These are phyloP conservation scores for Groenewaldozyma tartarivorans DNA, from an alignment of 805 yeast species.

Conservation along the genomic window DNA sequence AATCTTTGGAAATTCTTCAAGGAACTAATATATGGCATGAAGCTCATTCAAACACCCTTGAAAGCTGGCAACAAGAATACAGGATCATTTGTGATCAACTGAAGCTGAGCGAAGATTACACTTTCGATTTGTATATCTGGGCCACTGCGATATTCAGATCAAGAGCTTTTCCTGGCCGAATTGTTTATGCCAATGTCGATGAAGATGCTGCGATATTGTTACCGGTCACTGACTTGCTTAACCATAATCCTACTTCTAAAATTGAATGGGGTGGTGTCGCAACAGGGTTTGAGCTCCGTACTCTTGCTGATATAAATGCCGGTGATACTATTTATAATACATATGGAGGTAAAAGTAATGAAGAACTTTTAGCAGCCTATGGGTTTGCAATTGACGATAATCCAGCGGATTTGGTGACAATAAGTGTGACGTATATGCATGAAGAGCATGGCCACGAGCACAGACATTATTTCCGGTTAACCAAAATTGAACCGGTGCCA, in stretches of 20 bases:
- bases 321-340: slow-evolving; percentile 60
- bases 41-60: slow-evolving; percentile 35
- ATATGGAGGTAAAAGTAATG: slow-evolving; percentile 84
- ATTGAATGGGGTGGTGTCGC: slow-evolving; percentile 50
- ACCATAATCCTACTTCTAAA: slow-evolving; percentile 52
- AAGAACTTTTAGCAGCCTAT: slow-evolving; percentile 69
- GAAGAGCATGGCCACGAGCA: background rate
- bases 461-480: too few species aligned
- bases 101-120: background rate
- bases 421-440: slow-evolving; percentile 24
- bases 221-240: slow-evolving; percentile 72
- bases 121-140: slow-evolving; percentile 50
- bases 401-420: slow-evolving; percentile 50
- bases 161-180: slow-evolving; percentile 66
- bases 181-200: slow-evolving; percentile 33
- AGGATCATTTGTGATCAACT: slow-evolving; percentile 3
- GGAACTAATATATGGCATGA: slow-evolving; percentile 66
- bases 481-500: too few species aligned
- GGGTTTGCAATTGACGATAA: slow-evolving; percentile 57
- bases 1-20: slow-evolving; percentile 40
- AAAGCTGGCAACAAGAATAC: slow-evolving; percentile 49
- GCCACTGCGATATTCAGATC: slow-evolving; percentile 60
- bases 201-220: slow-evolving; percentile 50
- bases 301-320: slow-evolving; percentile 24
- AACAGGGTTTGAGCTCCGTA: slow-evolving; percentile 15